Evolutionary conservation across 768 basidiomycete genomes (phyloP).

Genomic region (Leccinum arenicola): DNA sequence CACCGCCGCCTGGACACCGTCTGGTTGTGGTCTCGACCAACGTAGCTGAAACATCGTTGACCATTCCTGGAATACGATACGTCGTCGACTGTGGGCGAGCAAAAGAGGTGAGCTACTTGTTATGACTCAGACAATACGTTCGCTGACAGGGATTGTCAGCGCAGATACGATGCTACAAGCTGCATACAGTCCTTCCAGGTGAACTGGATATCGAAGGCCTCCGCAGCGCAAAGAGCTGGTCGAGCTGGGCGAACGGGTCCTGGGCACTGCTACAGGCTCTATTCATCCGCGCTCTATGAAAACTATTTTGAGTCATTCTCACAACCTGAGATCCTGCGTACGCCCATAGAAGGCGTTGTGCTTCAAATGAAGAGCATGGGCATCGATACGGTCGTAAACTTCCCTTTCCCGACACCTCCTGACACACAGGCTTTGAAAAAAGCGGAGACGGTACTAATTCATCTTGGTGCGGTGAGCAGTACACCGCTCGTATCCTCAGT

Average conservation of each 20-base stretch:
- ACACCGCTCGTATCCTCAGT: constrained; percentile 22
- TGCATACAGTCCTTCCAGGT: constrained; percentile 93
- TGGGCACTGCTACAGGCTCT: constrained; percentile 96
- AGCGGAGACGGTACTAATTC: constrained; percentile 76
- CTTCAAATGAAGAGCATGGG: constrained; percentile 99
- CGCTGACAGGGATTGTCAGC: constrained; percentile 39
- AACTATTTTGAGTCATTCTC: constrained; percentile 87
- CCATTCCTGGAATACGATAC: constrained; percentile 95
- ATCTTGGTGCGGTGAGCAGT: constrained; percentile 77
- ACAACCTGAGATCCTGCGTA: constrained; percentile 88
- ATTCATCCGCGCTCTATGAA: constrained; percentile 93
- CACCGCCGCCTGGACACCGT: constrained; percentile 76
- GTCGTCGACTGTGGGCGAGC: constrained; percentile 96
- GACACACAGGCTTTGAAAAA: constrained; percentile 70
- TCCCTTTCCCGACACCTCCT: constrained; percentile 97
- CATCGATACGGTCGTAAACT: constrained; percentile 93
- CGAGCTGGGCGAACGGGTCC: constrained; percentile 97
- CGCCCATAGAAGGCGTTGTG: constrained; percentile 95
- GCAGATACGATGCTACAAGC: constrained; percentile 75
- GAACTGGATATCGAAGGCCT: constrained; percentile 93
- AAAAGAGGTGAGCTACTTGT: constrained; percentile 65
- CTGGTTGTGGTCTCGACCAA: constrained; percentile 95
- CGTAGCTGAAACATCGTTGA: constrained; percentile 94
- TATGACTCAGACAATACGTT: neutral
- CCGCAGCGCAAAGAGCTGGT: constrained; percentile 90